phyloP scores from a whole-genome alignment of 2,329 filamentous ascomycete species.

The Fusarium sp. region DNA sequence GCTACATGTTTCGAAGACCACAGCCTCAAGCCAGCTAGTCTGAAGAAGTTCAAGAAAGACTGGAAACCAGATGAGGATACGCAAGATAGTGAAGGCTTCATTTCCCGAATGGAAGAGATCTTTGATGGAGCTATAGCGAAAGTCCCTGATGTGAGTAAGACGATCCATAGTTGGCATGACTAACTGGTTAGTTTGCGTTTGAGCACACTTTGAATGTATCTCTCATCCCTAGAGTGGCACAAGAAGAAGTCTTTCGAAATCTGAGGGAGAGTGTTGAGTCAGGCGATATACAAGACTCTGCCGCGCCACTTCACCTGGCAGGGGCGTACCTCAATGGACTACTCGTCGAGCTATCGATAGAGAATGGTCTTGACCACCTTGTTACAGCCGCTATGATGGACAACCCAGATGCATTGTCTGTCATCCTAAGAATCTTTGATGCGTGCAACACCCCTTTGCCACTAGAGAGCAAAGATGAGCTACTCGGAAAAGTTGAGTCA shows the following conservation, averaged over 20 bases:
- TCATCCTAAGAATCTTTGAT: not conserved
- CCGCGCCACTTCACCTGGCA: not conserved
- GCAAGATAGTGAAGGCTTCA: not conserved
- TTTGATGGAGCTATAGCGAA: not conserved
- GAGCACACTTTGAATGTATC: not conserved
- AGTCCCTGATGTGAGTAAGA: not conserved
- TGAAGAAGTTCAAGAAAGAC: not conserved
- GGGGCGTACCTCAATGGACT: not conserved
- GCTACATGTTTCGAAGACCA: not conserved
- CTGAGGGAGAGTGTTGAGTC: not conserved
- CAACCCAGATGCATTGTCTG: not conserved
- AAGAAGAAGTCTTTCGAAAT: not conserved
- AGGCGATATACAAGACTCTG: not conserved
- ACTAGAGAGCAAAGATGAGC: fast-evolving
- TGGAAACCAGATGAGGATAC: not conserved
- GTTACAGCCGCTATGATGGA: not conserved
- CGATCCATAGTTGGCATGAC: fast-evolving
- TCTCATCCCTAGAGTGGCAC: not conserved
- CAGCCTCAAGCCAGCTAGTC: not conserved
- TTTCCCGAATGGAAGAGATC: not conserved
- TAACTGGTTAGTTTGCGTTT: not conserved
- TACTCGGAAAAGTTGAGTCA: not conserved
- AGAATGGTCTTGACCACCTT: not conserved
- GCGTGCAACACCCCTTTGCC: fast-evolving
- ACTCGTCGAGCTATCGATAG: not conserved